Percentiles rank a stretch among this genome's conserved stretches.
Conservation (phyloP, 228 moss, liverwort and hornwort genomes). For the Sphagnum fallax region DNA sequence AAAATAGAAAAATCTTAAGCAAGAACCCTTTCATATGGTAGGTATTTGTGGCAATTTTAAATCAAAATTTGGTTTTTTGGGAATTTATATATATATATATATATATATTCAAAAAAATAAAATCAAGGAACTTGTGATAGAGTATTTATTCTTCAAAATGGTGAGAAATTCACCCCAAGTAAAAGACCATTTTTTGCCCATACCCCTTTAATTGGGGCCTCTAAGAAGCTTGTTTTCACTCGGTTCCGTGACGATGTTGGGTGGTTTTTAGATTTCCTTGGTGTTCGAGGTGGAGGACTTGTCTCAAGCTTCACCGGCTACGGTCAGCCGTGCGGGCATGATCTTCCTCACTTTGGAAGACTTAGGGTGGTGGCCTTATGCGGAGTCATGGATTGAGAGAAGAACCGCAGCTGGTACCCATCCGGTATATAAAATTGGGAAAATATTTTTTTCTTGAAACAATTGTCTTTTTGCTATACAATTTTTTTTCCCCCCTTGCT, state of each 20-base stretch:
- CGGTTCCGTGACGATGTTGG: neutral
- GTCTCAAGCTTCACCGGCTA: constrained; percentile 29
- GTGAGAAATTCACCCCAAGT: too few species aligned
- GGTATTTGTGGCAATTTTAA: too few species aligned
- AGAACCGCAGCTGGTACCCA: constrained; percentile 48
- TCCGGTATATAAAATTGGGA: constrained; percentile 21
- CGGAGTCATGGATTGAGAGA: constrained; percentile 68
- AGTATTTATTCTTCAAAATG: neutral
- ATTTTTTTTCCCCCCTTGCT: too few species aligned
- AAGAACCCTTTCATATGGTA: too few species aligned
- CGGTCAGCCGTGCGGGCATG: constrained; percentile 26
- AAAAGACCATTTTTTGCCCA: too few species aligned
- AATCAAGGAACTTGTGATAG: neutral
- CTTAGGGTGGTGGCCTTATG: constrained; percentile 85
- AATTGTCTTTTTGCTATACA: too few species aligned
- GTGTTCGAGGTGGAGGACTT: constrained; percentile 30
- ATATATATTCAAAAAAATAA: neutral
- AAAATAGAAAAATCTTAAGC: too few species aligned
- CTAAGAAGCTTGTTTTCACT: neutral
- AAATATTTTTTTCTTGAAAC: neutral
- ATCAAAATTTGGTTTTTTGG: too few species aligned
- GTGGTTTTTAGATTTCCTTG: constrained; percentile 10
- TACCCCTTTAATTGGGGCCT: neutral
- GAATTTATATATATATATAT: too few species aligned
- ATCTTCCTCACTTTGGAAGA: constrained; percentile 15